Evolutionary conservation across 306 rosid species (phyloP), one percentile per base, ranked within the genome.

Genomic region (Pueraria montana): DNA sequence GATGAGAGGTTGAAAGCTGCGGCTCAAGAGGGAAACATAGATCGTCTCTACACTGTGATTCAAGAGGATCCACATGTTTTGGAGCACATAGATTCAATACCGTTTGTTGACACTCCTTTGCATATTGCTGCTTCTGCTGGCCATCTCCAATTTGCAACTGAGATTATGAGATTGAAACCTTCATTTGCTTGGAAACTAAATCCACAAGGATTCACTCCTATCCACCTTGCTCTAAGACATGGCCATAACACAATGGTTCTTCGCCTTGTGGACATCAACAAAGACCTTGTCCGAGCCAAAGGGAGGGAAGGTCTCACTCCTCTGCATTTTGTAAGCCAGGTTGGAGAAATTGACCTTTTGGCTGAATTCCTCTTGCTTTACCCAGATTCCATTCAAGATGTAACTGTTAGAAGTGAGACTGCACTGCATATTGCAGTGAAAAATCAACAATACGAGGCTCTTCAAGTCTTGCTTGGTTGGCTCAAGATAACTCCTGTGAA

Each of bases 391-490:
- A 78, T 84, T 11, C 12, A 73, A 24, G 88, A 68, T 73, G 67
- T 67, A 34, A 87, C 82, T 5, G 14, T 62, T 16, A 71, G 48
- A 12, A 46, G 69, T 23, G 90, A 87, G 63, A 84, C 84, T 34
- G 86, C 83, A 30, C 18, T 87, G 6, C 90, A 87, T 63, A 45
- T 78, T 67, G 88, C 88, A 6, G 32, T 76, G 11, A 86, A 11
- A 7, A 4, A 23, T 32, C 10, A 23, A 59, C 30, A 18, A 4
- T n/a, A 30, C 0, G 80, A 70, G 8, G 77, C 67, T 36, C 40
- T 83, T 6, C 14, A 79, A 43, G 21, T 83, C 65, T 20, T 86
- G 3, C 0, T 86, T 16, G 72, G 72, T 0, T 73, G 84, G 83
- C 87, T 86, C 50, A 3, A 38, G 18, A 45, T 11, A 14, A 20